These are phyloP conservation scores for Colletotrichum acutatum DNA, from an alignment of 2,329 filamentous ascomycete genomes.

Conservation along the genomic window DNA sequence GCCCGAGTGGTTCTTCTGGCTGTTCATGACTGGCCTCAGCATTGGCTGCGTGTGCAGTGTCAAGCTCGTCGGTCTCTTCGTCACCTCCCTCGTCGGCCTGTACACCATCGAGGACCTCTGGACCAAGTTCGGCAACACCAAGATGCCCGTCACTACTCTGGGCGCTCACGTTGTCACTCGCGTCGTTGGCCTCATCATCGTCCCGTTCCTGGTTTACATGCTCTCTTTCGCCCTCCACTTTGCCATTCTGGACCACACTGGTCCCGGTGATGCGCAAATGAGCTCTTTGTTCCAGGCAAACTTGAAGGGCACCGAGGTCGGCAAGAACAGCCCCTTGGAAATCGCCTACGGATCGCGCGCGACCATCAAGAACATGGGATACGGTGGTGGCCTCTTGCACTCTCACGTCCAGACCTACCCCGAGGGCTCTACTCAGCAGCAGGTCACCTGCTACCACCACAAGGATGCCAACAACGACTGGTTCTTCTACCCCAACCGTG, in stretches of 20 bases:
- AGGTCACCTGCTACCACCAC: constrained; percentile 99
- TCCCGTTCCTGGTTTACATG: constrained; percentile 92
- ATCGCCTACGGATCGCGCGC: constrained; percentile 88
- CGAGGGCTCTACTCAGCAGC: constrained; percentile 92
- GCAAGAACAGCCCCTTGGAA: constrained; percentile 93
- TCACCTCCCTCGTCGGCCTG: constrained; percentile 91
- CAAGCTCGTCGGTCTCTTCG: constrained; percentile 97
- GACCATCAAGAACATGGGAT: constrained; percentile 99
- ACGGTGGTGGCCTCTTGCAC: constrained; percentile 94
- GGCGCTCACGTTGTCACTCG: constrained; percentile 83
- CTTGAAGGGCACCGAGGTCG: constrained; percentile 90
- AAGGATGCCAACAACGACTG: constrained; percentile 99
- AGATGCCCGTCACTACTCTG: constrained; percentile 82
- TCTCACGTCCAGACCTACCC: constrained; percentile 97
- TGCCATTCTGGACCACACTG: constrained; percentile 89
- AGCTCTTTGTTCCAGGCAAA: constrained; percentile 99
- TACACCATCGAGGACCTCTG: constrained; percentile 98
- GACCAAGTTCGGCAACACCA: constrained; percentile 96
- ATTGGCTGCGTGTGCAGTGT: constrained; percentile 99
- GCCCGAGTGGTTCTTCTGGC: constrained; percentile 92
- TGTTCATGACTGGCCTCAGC: constrained; percentile 91
- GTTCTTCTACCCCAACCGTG: constrained; percentile 97
- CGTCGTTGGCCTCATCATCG: constrained; percentile 85
- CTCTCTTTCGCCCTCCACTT: constrained; percentile 97
- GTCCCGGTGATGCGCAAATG: constrained; percentile 99